Evolutionary conservation across 2,329 filamentous ascomycete genomes (phyloP).

Genomic region (Fusarium stilboides): DNA sequence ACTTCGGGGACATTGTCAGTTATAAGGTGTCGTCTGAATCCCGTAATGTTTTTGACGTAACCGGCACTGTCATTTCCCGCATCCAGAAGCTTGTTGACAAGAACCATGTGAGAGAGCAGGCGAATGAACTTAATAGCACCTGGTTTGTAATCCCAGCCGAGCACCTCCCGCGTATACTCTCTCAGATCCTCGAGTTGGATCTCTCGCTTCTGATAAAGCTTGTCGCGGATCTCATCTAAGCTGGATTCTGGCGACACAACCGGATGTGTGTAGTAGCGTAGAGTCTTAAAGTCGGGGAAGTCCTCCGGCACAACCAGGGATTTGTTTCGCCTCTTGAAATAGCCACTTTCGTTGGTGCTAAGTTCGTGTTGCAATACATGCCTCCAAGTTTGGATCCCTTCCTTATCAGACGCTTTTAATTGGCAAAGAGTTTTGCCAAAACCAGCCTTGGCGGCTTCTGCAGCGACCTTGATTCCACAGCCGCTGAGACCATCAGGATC

Average conservation of each 20-base stretch:
- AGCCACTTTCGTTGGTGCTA: constrained; percentile 84
- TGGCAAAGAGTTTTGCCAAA: constrained; percentile 84
- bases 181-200: constrained; percentile 70
- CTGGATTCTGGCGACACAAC: constrained; percentile 78
- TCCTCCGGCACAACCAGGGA: constrained; percentile 81
- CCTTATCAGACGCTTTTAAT: constrained; percentile 71
- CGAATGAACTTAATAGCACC: constrained; percentile 90
- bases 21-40: constrained; percentile 77
- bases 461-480: constrained; percentile 89
- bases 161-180: constrained; percentile 81
- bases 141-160: constrained; percentile 85
- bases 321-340: constrained; percentile 83
- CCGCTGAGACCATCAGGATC: constrained; percentile 88
- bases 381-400: constrained; percentile 78
- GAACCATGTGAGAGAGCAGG: constrained; percentile 81
- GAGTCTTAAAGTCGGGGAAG: constrained; percentile 84
- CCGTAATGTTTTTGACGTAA: constrained; percentile 77
- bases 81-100: constrained; percentile 70
- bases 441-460: constrained; percentile 89
- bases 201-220: constrained; percentile 43
- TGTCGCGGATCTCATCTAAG: constrained; percentile 49
- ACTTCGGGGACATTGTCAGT: constrained; percentile 85
- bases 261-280: constrained; percentile 91
- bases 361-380: constrained; percentile 81
- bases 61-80: constrained; percentile 55